These are phyloP conservation scores for Talaromyces sp. DNA, from an alignment of 2,329 filamentous ascomycete species.

Conservation along the genomic window DNA sequence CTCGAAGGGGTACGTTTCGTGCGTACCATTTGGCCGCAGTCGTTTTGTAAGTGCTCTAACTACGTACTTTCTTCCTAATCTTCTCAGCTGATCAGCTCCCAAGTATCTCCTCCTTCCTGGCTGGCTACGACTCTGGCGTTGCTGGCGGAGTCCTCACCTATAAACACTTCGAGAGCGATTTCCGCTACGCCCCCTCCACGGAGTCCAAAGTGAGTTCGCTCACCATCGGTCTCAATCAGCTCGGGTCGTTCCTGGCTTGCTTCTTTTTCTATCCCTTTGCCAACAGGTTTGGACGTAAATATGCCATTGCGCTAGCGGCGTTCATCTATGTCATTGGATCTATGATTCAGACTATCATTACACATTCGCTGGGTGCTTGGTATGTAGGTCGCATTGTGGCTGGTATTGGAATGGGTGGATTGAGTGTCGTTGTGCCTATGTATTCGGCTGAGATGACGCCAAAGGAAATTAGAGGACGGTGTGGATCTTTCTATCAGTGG, in stretches of 20 bases:
- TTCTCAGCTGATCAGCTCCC: not conserved
- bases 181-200: conserved; percentile 33
- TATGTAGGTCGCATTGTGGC: conserved; percentile 46
- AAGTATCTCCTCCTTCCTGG: conserved; percentile 22
- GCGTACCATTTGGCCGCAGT: not conserved
- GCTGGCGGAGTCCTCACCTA: conserved; percentile 39
- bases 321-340: conserved; percentile 41
- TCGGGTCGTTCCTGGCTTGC: conserved; percentile 50
- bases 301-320: conserved; percentile 41
- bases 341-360: conserved; percentile 46
- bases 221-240: conserved; percentile 47
- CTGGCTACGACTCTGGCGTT: conserved; percentile 30
- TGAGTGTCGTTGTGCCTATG: conserved; percentile 38
- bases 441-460: conserved; percentile 40
- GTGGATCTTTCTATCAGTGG: conserved; percentile 50
- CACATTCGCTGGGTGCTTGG: conserved; percentile 40
- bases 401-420: conserved; percentile 45
- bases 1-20: too few species aligned
- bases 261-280: conserved; percentile 46
- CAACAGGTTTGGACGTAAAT: conserved; percentile 42
- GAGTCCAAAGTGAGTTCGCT: conserved; percentile 42
- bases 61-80: not conserved
- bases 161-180: conserved; percentile 39
- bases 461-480: conserved; percentile 43
- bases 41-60: not conserved